Evolutionary conservation across 148 eudicot species (phyloP).

Genomic region (Silene latifolia): DNA sequence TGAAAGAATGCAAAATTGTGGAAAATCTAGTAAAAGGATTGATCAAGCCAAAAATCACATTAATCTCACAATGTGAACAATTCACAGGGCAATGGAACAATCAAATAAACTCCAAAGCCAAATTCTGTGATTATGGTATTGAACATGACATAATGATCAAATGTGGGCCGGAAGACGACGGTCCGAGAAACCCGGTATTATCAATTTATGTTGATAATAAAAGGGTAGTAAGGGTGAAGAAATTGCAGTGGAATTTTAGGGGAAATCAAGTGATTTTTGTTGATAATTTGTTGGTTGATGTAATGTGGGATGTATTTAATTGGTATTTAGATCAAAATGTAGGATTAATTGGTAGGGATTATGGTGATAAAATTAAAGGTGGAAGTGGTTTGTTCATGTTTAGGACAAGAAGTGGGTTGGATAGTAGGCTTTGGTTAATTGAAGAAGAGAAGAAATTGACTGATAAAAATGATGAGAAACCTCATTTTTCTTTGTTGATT

Average conservation of each 20-base stretch:
- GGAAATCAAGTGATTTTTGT: conserved; percentile 81
- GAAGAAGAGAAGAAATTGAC: conserved; percentile 66
- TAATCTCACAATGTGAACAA: conserved; percentile 53
- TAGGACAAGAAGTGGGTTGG: conserved; percentile 81
- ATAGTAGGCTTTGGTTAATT: conserved; percentile 86
- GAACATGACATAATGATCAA: conserved; percentile 55
- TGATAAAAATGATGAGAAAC: conserved; percentile 40
- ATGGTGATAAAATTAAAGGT: neutral
- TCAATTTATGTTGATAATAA: conserved; percentile 54
- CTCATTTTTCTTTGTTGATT: conserved; percentile 69
- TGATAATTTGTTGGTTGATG: conserved; percentile 69
- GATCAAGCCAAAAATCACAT: conserved; percentile 19
- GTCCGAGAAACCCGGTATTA: conserved; percentile 37
- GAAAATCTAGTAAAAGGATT: conserved; percentile 3
- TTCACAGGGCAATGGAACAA: conserved; percentile 35
- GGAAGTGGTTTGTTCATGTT: conserved; percentile 66
- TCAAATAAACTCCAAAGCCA: conserved; percentile 37
- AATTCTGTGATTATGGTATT: conserved; percentile 40
- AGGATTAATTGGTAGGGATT: neutral
- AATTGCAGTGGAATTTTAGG: conserved; percentile 74
- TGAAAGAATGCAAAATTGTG: conserved; percentile 21
- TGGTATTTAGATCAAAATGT: conserved; percentile 53
- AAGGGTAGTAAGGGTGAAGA: conserved; percentile 56
- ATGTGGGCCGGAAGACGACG: conserved; percentile 41
- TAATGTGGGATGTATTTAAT: conserved; percentile 93